Evolutionary conservation across 148 eudicot genomes (phyloP), one percentile per base, ranked within the genome.

Genomic region (Camellia sinensis): DNA sequence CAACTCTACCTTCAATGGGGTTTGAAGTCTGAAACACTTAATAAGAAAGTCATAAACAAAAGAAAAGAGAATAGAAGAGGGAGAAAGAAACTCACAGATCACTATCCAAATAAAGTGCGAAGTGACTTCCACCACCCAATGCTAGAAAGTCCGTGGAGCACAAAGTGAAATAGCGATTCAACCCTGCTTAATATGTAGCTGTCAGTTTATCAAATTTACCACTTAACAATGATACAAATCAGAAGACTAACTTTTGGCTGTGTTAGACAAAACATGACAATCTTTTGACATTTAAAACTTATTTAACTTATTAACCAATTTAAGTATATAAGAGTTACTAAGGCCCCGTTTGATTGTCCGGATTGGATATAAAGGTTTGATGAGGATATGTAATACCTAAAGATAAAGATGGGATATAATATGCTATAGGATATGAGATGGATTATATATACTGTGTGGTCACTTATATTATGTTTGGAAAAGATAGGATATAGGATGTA

Each of bases 111-210:
- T 93, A 93, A 15, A 93, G 92, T 45, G 97, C 99, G 79, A 96
- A 93, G 84, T 91, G 99, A 75, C 78, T 73, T 69, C 99, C 98
- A 60, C 99, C 99, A 10, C 99, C 99, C 86, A 93, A 67, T 13
- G 99, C 99, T 56, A 95, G 88, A 84, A 89, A 91, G 21, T 92
- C 93, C 43, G 93, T 87, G 44, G 97, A 90, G 83, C 99, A 93
- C 91, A 96, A 84, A 53, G 98, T 93, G 84, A 80, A 95, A 79
- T 95, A 95, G 64, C 98, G 97, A 74, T 96, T 96, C 62, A 84
- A 81, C 71, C 99, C 99, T 96, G 92, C 87, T 82, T 40, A 46
- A 29, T 8, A 14, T 19, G n/a, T 82, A 80, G 68, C 9, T 37
- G 62, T 57, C 61, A 37, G 71, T 77, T 67, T 40, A 68, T 15